Evolutionary conservation across 1,284 basidiomycete species (phyloP).

Genomic region (Ceratobasidium sp.): DNA sequence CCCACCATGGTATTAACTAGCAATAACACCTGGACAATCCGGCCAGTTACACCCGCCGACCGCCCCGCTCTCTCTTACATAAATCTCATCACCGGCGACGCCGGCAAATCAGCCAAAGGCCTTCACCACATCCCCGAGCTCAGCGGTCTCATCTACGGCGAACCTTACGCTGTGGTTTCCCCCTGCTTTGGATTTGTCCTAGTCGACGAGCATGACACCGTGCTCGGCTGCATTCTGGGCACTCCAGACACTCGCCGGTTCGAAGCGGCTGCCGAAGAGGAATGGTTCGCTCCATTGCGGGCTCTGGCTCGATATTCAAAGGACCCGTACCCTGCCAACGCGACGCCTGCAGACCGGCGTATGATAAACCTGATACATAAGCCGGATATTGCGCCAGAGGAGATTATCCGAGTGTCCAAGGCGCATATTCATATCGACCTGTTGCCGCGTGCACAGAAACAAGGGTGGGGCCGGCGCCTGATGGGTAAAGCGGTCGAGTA

Average conservation of each 20-base stretch:
- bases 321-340: constrained; percentile 41
- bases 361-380: constrained; percentile 59
- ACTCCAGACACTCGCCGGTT: constrained; percentile 71
- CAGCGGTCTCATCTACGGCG: constrained; percentile 75
- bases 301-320: constrained; percentile 62
- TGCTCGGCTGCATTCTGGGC: constrained; percentile 73
- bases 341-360: constrained; percentile 53
- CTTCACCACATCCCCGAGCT: constrained; percentile 74
- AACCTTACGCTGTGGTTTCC: constrained; percentile 75
- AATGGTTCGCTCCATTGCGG: constrained; percentile 71
- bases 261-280: constrained; percentile 63
- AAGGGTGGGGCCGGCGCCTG: constrained; percentile 73
- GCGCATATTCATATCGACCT: constrained; percentile 78
- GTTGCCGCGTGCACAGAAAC: constrained; percentile 67
- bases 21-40: constrained; percentile 57
- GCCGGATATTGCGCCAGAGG: constrained; percentile 54
- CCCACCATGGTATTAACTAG: no score
- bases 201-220: constrained; percentile 51
- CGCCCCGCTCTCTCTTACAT: constrained; percentile 70
- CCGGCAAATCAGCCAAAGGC: constrained; percentile 72
- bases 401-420: constrained; percentile 62
- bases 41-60: constrained; percentile 68
- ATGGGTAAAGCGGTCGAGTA: constrained; percentile 66
- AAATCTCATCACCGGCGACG: constrained; percentile 78
- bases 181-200: constrained; percentile 79